phyloP scores from a whole-genome alignment of 192 early-diverging fungal genomes.

The Coemansia sp. region DNA sequence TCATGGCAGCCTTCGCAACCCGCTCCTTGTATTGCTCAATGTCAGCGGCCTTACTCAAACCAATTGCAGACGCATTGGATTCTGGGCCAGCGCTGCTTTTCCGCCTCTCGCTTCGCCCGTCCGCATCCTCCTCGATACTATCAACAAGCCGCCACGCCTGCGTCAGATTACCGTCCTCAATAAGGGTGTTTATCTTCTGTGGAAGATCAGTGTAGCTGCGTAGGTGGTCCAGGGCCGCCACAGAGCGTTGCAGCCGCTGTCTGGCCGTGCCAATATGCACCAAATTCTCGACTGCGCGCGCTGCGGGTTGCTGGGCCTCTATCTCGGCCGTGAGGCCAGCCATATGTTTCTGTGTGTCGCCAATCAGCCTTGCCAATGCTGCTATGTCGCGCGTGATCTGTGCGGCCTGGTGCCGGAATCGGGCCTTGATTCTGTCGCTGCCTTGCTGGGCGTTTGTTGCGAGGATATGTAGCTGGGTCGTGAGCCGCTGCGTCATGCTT shows the following conservation, averaged over 20 bases:
- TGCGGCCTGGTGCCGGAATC: slow-evolving; percentile 42
- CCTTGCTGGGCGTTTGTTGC: slow-evolving; percentile 47
- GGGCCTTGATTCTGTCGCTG: slow-evolving; percentile 50
- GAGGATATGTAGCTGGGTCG: slow-evolving; percentile 47
- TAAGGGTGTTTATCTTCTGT: slow-evolving; percentile 25
- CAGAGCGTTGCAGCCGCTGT: slow-evolving; percentile 22
- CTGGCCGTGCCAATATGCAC: slow-evolving; percentile 29
- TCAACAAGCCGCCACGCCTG: slow-evolving; percentile 41
- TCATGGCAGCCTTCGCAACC: slow-evolving; percentile 14
- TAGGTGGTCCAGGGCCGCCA: slow-evolving; percentile 29
- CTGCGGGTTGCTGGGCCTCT: slow-evolving; percentile 19
- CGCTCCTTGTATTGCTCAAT: slow-evolving; percentile 6
- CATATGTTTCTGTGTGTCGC: slow-evolving; percentile 27
- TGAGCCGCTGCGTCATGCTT: slow-evolving; percentile 29
- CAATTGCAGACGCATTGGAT: neutral
- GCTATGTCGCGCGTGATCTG: slow-evolving; percentile 44
- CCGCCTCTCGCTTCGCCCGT: neutral
- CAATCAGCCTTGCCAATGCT: slow-evolving; percentile 27
- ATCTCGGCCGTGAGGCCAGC: slow-evolving; percentile 14
- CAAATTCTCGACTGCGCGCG: slow-evolving; percentile 20
- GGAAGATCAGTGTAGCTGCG: slow-evolving; percentile 43
- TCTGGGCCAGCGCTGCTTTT: neutral
- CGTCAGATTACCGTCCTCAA: slow-evolving; percentile 27
- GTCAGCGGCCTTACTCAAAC: neutral
- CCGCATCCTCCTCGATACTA: neutral